These are phyloP conservation scores for Hygrophoropsis aurantiaca DNA, from an alignment of 768 basidiomycete genomes.

Conservation along the genomic window DNA sequence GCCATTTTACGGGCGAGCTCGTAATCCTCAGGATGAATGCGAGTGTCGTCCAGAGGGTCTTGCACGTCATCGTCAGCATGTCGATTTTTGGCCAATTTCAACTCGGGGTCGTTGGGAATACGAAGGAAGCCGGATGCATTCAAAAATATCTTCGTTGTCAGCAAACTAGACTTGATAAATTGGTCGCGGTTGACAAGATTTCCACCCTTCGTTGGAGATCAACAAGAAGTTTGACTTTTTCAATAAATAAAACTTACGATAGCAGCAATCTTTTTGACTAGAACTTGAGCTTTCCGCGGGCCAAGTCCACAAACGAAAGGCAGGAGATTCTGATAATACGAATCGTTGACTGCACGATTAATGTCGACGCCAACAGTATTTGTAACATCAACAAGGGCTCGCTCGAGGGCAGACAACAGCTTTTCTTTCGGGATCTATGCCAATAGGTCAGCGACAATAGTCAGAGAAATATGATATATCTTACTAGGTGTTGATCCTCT, in stretches of 20 bases:
- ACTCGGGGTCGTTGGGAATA: conserved; percentile 71
- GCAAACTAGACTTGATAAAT: conserved; percentile 76
- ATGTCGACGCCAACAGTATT: conserved; percentile 96
- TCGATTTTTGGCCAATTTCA: conserved; percentile 59
- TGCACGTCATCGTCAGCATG: conserved; percentile 64
- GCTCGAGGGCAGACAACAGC: conserved; percentile 76
- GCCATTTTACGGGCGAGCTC: conserved; percentile 99
- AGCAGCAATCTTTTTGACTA: conserved; percentile 78
- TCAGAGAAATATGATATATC: conserved; percentile 15
- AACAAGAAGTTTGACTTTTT: background rate
- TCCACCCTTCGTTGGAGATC: conserved; percentile 61
- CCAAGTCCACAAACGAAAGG: conserved; percentile 93
- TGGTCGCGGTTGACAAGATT: conserved; percentile 84
- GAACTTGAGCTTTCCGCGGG: conserved; percentile 85
- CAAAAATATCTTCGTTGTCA: conserved; percentile 87
- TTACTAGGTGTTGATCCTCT: conserved; percentile 82
- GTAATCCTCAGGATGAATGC: conserved; percentile 97
- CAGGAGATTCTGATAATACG: conserved; percentile 85
- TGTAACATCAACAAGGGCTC: conserved; percentile 84
- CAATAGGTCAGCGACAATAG: conserved; percentile 7
- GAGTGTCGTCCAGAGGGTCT: conserved; percentile 92
- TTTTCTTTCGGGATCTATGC: conserved; percentile 85
- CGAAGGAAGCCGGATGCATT: conserved; percentile 92
- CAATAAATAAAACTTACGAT: conserved; percentile 48
- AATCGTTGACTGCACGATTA: conserved; percentile 86